Conservation (phyloP, 1,284 basidiomycete species). For the Rhodotorula sp. region DNA sequence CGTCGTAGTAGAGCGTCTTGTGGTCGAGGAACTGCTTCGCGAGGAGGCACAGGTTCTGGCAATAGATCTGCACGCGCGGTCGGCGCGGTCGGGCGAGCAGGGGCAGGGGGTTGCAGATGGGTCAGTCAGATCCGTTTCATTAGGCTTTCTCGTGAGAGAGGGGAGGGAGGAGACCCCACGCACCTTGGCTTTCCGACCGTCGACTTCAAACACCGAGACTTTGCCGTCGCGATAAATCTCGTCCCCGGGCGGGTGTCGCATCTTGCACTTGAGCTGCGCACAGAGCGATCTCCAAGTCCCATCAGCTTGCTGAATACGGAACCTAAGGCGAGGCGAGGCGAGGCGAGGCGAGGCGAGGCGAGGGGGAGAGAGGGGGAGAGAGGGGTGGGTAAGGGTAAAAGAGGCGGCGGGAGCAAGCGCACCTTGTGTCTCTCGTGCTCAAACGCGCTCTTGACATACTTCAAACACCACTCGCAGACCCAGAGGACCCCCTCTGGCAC, state of each 20-base stretch:
- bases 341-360: too few relatives aligned
- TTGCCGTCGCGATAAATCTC: slow-evolving; percentile 91
- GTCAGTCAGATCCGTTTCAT: not conserved
- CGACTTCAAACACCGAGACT: slow-evolving; percentile 95
- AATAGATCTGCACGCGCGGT: slow-evolving; percentile 71
- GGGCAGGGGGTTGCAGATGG: too few relatives aligned
- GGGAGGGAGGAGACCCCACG: slow-evolving; percentile 4
- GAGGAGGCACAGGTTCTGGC: slow-evolving; percentile 96
- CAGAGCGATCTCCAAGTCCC: too few relatives aligned
- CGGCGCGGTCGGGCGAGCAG: too few relatives aligned
- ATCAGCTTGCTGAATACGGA: too few relatives aligned
- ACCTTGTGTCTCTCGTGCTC: slow-evolving; percentile 82
- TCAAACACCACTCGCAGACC: slow-evolving; percentile 98
- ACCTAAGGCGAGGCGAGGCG: too few relatives aligned
- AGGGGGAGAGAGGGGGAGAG: not conserved
- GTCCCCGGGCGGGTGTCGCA: slow-evolving; percentile 91
- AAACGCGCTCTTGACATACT: slow-evolving; percentile 96
- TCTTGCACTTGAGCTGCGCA: slow-evolving; percentile 97
- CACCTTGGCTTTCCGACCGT: slow-evolving; percentile 95
- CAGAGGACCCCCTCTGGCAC: slow-evolving; percentile 90
- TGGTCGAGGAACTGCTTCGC: slow-evolving; percentile 99
- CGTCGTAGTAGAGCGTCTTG: slow-evolving; percentile 99
- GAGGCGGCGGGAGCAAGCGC: slow-evolving; percentile 46
- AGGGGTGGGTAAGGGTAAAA: not conserved
- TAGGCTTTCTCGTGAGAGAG: not conserved